Evolutionary conservation across 192 early-diverging fungal species (phyloP).

Genomic region (Coemansia umbellata): DNA sequence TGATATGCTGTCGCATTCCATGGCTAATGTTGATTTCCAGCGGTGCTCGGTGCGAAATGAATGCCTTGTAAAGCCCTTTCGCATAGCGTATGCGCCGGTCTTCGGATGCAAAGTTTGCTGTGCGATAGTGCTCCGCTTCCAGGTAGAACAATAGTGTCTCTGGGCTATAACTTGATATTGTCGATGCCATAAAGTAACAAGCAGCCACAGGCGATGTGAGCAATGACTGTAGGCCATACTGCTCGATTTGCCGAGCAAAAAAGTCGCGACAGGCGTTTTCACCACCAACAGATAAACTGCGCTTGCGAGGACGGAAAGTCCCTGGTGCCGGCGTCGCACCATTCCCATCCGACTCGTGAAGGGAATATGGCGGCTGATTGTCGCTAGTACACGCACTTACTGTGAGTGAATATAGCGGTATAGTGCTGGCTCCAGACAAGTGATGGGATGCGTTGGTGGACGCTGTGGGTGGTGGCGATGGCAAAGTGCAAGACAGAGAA

Average conservation of each 20-base stretch:
- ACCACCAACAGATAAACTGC: constrained; percentile 49
- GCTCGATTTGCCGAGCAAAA: constrained; percentile 46
- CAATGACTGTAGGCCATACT: constrained; percentile 46
- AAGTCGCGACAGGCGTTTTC: constrained; percentile 37
- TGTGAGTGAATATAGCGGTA: not conserved
- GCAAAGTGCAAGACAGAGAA: not conserved
- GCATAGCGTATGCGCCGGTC: constrained; percentile 44
- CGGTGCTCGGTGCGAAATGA: constrained; percentile 38
- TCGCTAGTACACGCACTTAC: not conserved
- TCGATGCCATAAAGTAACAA: constrained; percentile 47
- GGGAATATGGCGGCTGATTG: not conserved
- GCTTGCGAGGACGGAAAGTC: constrained; percentile 41
- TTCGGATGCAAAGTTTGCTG: constrained; percentile 12
- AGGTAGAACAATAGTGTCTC: constrained; percentile 43
- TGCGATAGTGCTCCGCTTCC: constrained; percentile 45
- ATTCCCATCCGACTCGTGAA: not conserved
- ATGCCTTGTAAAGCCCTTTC: constrained; percentile 46
- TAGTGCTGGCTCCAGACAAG: not conserved
- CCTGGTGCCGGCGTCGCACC: not conserved
- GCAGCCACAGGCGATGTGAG: constrained; percentile 40
- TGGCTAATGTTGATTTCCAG: constrained; percentile 50
- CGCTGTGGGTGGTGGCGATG: constrained; percentile 16
- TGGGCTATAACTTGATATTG: constrained; percentile 27
- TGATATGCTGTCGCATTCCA: constrained; percentile 28
- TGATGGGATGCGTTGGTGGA: not conserved